Base-by-base conservation (phyloP, 352 stramenopile species). In the Globisporangium takayamanum region DNA sequence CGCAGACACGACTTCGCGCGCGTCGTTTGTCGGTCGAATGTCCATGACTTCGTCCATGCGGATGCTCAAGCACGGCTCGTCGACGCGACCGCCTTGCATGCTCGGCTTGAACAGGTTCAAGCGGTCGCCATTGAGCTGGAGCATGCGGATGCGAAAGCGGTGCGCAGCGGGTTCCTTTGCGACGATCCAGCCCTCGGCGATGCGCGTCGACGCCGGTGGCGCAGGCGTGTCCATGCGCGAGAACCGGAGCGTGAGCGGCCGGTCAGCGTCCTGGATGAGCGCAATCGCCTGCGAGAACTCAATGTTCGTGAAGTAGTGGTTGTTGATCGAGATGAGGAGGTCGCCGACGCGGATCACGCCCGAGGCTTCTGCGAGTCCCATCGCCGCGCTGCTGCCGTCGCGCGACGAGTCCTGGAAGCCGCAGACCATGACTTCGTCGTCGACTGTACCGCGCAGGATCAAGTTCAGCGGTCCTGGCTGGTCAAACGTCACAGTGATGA, bases 371-470 rank as follows among this genome's bases (percentile, higher is more conserved):
- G 80, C 82, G 42, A 81, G 68, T 1, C 80, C 74, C 18, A 74
- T 61, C 10, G 74, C 66, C 6, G 66, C 64, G 11, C 69, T 67
- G 14, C 69, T 46, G 18, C 68, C 18, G 62, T 62, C n/a, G 47
- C 49, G 62, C 3, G 53, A 61, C 3, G 64, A 60, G 22, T 84
- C 63, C 55, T 88, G 69, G 66, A 95, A 94, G 6, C 86, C 86
- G 36, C 81, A 91, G 4, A 95, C 83, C 80, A 95, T 92, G 57
- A 95, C 84, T 62, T 93, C 84, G 59, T 92, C 86, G 56, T 95
- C 86, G 22, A 95, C 85, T 1, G 86, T 95, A 46, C 83, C 83
- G 59, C 84, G 73, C 5, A 95, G 62, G 57, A 89, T 80, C 16
- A 95, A 62, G 36, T 89, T 74, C 44, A 95, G 63, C 2, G 79